Percentiles rank a stretch among this genome's conserved stretches.
Evolutionary conservation across 768 basidiomycete genomes (phyloP).

Genomic region (Lactarius vividus): DNA sequence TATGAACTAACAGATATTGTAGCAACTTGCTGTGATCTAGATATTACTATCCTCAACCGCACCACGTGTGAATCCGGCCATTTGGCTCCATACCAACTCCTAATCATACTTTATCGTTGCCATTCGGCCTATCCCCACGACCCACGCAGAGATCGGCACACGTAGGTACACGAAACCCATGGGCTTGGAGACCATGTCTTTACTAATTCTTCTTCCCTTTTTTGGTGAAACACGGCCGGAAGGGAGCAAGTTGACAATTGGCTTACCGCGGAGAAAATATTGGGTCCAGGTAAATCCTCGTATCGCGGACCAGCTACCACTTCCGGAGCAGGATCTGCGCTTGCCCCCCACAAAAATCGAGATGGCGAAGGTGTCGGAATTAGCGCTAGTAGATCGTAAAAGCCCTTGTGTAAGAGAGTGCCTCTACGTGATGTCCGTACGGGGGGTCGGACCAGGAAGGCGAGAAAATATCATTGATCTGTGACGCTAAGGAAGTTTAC

Average conservation of each 20-base stretch:
- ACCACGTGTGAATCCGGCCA: no score
- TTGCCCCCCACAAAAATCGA: slow-evolving; percentile 56
- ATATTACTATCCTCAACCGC: no score
- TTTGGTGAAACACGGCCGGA: slow-evolving; percentile 35
- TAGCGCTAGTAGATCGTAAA: slow-evolving; percentile 80
- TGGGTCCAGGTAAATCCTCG: slow-evolving; percentile 49
- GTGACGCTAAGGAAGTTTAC: slow-evolving; percentile 2
- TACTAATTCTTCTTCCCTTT: slow-evolving; percentile 69
- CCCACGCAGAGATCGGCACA: slow-evolving; percentile 31
- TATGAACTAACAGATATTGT: no score
- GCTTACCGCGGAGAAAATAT: slow-evolving; percentile 30
- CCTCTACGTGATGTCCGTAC: slow-evolving; percentile 54
- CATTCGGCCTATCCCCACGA: no score
- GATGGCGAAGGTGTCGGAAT: slow-evolving; percentile 66
- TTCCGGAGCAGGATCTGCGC: slow-evolving; percentile 35
- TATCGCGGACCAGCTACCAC: slow-evolving; percentile 65
- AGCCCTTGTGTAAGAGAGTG: slow-evolving; percentile 83
- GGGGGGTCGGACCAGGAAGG: slow-evolving; percentile 28
- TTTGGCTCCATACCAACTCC: no score
- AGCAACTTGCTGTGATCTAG: no score
- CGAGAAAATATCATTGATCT: slow-evolving; percentile 20
- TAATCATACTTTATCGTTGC: no score
- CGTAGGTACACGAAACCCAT: slow-evolving; percentile 84
- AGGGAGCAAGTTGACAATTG: slow-evolving; percentile 36
- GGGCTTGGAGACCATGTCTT: slow-evolving; percentile 86